Base-by-base conservation (phyloP, 2,329 filamentous ascomycete species). In the Diaporthe destruens region DNA sequence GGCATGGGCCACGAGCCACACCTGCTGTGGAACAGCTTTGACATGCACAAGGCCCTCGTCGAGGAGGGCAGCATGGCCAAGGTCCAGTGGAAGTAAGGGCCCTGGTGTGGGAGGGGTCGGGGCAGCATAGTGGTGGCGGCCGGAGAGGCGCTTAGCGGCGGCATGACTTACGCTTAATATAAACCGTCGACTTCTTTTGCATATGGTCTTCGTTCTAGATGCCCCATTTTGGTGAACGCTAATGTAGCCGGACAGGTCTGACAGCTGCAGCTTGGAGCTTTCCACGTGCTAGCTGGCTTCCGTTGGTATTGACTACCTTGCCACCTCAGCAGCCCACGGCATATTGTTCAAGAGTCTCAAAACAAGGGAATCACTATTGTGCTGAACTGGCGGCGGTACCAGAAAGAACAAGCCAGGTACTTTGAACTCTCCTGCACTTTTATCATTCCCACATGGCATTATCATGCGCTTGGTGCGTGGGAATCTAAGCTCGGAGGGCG, bases 1-100 rank as follows among this genome's bases (percentile, higher is more conserved):
- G 95, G 94, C 25, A 94, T 92, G 94, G 94, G 94, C 25, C 94
- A 97, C 82, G 93, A 97, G 87, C 95, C 95, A 34, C 94, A 97
- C 82, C 84, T 97, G 80, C 86, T 97, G 75, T 97, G 91, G 88
- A 93, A 97, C 83, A 87, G 88, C 59, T 97, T 97, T 81, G 94
- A 97, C 82, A 93, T 97, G 91, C 95, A 97, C 84, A 92, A 92
- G 87, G 93, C 94, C 75, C 83, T 97, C 74, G 85, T 90, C 72
- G 92, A 95, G 85, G 89, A 96, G 81, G 94, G 94, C 32, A 96
- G 93, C 77, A 97, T 97, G 94, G 84, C 84, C 75, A 95, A 95
- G 91, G 88, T 95, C 76, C 87, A 88, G 78, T 89, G 85, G 75
- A 94, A 92, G 91, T 74, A 72, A n/a, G 25, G 20, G 18, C 12